Conservation (phyloP, 169 alveolate genomes). For the Plasmodium inui region DNA sequence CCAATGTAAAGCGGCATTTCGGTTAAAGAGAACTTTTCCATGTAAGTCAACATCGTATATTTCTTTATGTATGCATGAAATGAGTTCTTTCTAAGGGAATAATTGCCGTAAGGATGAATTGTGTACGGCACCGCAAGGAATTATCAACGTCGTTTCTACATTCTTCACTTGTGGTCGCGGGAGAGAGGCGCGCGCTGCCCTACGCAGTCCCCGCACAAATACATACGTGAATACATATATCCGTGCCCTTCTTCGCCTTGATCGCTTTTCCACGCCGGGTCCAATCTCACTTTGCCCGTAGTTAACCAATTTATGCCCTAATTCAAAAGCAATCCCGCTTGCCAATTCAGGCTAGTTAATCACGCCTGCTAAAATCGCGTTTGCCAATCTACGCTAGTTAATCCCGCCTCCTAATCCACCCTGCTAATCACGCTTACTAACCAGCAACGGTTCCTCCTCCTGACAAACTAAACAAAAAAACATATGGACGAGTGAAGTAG, state of each 20-base stretch:
- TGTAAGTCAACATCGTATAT: neutral
- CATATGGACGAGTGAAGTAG: neutral
- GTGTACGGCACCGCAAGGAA: neutral
- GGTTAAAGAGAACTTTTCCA: neutral
- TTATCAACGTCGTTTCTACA: neutral
- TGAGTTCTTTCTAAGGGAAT: neutral
- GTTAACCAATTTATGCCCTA: neutral
- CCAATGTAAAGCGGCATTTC: neutral
- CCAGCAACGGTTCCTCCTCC: neutral
- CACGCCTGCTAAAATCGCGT: neutral
- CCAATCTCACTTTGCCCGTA: neutral
- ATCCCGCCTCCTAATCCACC: no score
- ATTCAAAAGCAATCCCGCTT: neutral
- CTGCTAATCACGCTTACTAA: no score
- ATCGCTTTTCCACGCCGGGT: neutral
- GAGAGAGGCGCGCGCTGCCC: neutral
- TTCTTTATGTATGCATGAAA: neutral
- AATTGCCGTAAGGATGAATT: neutral
- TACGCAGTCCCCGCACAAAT: neutral
- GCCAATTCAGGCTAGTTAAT: neutral
- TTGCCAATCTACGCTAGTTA: neutral
- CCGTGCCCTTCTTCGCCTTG: neutral
- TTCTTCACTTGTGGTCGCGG: neutral
- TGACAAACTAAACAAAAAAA: neutral
- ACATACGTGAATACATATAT: neutral